phyloP scores from a whole-genome alignment of 805 yeast species.

The Candida sanyiensis region DNA sequence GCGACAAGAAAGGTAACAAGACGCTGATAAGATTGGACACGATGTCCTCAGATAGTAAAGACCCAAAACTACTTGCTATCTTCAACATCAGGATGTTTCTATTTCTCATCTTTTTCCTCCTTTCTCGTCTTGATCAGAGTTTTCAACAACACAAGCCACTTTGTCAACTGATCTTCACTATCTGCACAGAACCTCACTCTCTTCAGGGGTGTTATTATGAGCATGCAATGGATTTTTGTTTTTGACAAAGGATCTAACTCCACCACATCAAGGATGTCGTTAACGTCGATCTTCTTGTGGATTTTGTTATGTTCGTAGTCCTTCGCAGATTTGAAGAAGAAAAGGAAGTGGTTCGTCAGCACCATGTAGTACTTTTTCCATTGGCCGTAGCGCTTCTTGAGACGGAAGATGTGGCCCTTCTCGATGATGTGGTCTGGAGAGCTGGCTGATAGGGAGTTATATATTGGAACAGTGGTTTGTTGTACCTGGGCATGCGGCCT shows the following conservation, averaged over 20 bases:
- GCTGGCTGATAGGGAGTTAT: slow-evolving; percentile 20
- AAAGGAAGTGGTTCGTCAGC: slow-evolving; percentile 35
- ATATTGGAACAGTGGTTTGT: slow-evolving; percentile 7
- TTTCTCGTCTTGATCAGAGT: slow-evolving; percentile 25
- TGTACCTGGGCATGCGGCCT: too few relatives aligned
- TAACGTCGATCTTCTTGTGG: slow-evolving; percentile 30
- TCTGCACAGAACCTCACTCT: slow-evolving; percentile 39
- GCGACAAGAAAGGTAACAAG: too few relatives aligned
- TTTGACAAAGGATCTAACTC: slow-evolving; percentile 44
- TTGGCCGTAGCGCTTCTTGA: slow-evolving; percentile 39
- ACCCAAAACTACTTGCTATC: too few relatives aligned
- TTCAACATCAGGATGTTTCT: neutral
- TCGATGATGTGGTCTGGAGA: slow-evolving; percentile 34
- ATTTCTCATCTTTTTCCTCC: slow-evolving; percentile 7
- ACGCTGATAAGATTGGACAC: too few relatives aligned
- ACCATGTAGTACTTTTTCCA: slow-evolving; percentile 42
- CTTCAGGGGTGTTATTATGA: slow-evolving; percentile 42
- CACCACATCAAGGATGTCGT: slow-evolving; percentile 40
- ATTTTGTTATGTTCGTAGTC: slow-evolving; percentile 16
- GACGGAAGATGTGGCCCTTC: slow-evolving; percentile 36
- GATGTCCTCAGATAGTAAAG: too few relatives aligned
- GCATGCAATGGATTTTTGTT: slow-evolving; percentile 39
- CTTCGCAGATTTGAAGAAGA: slow-evolving; percentile 34
- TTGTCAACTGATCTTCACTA: slow-evolving; percentile 40
- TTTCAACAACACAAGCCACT: slow-evolving; percentile 45